Conservation (phyloP, 139 green algal genomes). For the Coelastrella sp. region DNA sequence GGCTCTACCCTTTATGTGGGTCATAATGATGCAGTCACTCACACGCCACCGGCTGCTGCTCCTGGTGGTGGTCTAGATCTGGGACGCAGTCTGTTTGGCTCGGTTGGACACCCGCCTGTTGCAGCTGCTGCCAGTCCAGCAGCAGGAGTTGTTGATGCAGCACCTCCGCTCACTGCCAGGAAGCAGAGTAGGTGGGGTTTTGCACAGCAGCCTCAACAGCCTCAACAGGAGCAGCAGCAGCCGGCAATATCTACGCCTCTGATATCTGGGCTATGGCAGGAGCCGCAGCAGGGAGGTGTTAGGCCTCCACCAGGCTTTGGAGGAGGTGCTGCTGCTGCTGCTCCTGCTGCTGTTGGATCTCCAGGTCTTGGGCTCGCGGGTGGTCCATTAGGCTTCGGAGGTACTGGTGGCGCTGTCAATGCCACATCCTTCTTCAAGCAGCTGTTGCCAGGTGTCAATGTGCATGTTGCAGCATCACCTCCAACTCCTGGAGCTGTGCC, state of each 20-base stretch:
- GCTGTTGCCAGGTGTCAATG: slow-evolving; percentile 36
- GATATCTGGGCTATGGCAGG: not conserved
- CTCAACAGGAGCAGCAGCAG: slow-evolving; percentile 14
- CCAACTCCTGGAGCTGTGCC: not conserved
- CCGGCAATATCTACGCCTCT: not conserved
- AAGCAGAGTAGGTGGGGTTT: slow-evolving; percentile 33
- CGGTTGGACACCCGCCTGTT: no score
- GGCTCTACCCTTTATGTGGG: not conserved
- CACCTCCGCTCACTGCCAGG: not conserved
- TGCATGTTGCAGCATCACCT: slow-evolving; percentile 24
- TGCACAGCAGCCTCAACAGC: slow-evolving; percentile 38
- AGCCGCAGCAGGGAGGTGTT: not conserved
- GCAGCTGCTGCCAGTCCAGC: not conserved
- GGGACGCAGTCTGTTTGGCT: no score
- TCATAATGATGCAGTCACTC: no score
- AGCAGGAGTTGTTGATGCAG: not conserved
- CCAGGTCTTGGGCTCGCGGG: no score
- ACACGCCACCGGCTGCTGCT: not conserved
- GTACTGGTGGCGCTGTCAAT: not conserved
- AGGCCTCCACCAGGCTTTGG: not conserved
- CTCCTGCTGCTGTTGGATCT: not conserved
- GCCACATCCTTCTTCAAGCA: slow-evolving; percentile 38
- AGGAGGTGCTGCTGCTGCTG: not conserved
- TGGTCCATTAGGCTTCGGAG: slow-evolving; percentile 18
- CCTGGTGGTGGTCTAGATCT: not conserved